A percentile compares a stretch with the other conserved stretches of the same genome.
phyloP scores from a whole-genome alignment of 805 yeast genomes.

The Candida alai region DNA sequence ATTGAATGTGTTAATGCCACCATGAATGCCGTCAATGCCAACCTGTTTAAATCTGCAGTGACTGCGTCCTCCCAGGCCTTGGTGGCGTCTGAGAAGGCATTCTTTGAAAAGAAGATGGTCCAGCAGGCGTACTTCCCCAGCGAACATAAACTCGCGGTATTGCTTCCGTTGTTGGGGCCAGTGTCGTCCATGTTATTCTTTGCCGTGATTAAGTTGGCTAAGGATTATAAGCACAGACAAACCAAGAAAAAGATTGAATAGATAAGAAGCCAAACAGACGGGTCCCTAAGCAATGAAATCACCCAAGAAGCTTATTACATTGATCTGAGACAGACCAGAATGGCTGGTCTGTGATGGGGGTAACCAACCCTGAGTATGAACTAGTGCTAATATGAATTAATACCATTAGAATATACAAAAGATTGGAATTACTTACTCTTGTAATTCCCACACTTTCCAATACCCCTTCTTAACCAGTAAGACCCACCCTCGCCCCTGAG shows the following conservation, averaged over 20 bases:
- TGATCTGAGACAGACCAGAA: too few relatives aligned
- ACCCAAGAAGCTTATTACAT: too few relatives aligned
- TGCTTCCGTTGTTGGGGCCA: slow-evolving; percentile 88
- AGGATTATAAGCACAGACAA: slow-evolving; percentile 32
- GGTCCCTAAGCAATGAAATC: too few relatives aligned
- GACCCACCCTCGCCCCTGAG: too few relatives aligned
- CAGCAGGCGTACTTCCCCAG: slow-evolving; percentile 94
- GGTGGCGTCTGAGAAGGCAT: slow-evolving; percentile 65
- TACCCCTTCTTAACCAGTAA: too few relatives aligned
- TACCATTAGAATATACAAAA: too few relatives aligned
- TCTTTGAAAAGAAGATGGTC: slow-evolving; percentile 92
- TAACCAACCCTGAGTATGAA: too few relatives aligned
- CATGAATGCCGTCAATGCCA: slow-evolving; percentile 22
- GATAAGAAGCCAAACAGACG: background rate
- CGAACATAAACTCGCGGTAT: slow-evolving; percentile 93
- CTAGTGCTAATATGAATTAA: too few relatives aligned
- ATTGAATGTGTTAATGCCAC: slow-evolving; percentile 40
- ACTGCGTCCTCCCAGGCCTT: slow-evolving; percentile 52
- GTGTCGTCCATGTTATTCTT: slow-evolving; percentile 58
- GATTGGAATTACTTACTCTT: too few relatives aligned
- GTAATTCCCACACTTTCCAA: too few relatives aligned
- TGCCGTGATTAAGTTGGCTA: slow-evolving; percentile 45
- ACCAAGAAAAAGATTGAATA: slow-evolving; percentile 12
- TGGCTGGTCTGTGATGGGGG: too few relatives aligned
- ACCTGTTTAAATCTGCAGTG: slow-evolving; percentile 29